Evolutionary conservation across 2,329 filamentous ascomycete species (phyloP), one percentile per base, ranked within the genome.

Genomic region (Hypocrella siamensis): DNA sequence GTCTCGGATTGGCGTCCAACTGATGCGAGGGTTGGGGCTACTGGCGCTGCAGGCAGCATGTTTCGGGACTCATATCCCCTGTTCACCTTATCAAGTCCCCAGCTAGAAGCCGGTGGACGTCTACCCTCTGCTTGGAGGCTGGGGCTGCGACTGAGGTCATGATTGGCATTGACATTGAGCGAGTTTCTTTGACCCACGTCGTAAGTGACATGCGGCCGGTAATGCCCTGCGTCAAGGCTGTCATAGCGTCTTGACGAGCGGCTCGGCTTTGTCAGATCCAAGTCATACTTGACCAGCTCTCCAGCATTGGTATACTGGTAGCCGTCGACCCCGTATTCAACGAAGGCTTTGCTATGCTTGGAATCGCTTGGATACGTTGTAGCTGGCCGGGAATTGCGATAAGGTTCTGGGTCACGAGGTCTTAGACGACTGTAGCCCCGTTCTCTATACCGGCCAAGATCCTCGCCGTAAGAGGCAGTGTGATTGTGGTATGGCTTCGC

Each of bases 81-180:
- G 41, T 69, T 69, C 39, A 81, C 69, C 52, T 72, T 79, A 42
- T 83, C 79, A 40, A 84, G 72, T 1, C 75, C 79, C 42, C 77
- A 63, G 3, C 73, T 80, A 5, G 75, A 70, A 4, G 76, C 76
- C 8, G 80, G 79, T 3, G 78, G 79, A 0, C 67, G 50, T 17
- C 54, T 46, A 26, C 41, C 47, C 11, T 65, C 61, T 35, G 60
- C 56, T 6, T 46, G 47, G 5, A 52, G 50, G 36, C 38, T 49
- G 12, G 41, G 44, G 30, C 45, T 53, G 15, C 61, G 62, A 31
- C 46, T 49, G 15, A 60, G 39, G 33, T 70, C 67, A 17, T 48
- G 42, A 36, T 44, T 49, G 4, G 61, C 61, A 36, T 58, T 61
- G 38, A 65, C 52, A 34, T 62, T 67, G 35, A 67, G n/a, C n/a